Conservation (phyloP, 2,329 filamentous ascomycete genomes). For the Fusarium anthophilum region DNA sequence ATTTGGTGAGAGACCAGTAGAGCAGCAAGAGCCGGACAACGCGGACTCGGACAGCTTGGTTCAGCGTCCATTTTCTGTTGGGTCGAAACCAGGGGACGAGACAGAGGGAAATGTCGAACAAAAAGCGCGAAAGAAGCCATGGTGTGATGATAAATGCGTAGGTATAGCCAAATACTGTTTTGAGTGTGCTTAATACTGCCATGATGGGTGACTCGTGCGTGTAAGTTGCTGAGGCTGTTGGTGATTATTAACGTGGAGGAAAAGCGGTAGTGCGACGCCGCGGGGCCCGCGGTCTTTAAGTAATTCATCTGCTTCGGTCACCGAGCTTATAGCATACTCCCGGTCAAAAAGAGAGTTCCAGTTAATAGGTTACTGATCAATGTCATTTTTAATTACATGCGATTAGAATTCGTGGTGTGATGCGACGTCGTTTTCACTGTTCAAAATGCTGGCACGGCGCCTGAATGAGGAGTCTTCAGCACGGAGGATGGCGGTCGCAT, state of each 20-base stretch:
- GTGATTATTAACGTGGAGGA: not conserved
- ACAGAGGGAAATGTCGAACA: constrained; percentile 21
- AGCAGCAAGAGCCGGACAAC: constrained; percentile 28
- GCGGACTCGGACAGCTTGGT: constrained; percentile 30
- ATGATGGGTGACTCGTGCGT: not conserved
- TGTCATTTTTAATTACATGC: accelerated
- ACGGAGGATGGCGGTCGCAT: not conserved
- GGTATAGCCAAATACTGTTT: not conserved
- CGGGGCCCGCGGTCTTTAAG: not conserved
- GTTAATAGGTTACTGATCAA: accelerated
- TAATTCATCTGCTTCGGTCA: not conserved
- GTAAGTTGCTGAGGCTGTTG: not conserved
- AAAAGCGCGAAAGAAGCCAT: constrained; percentile 30
- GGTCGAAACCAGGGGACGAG: constrained; percentile 22
- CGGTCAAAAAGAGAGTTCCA: not conserved
- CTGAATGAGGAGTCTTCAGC: not conserved
- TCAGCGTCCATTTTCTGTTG: constrained; percentile 11
- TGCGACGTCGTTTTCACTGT: not conserved
- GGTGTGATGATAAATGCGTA: constrained; percentile 7
- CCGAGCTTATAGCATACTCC: not conserved
- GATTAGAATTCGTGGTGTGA: not conserved
- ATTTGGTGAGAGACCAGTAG: constrained; percentile 31
- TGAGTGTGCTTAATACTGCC: not conserved
- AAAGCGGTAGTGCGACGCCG: not conserved
- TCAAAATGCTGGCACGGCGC: not conserved